These are phyloP conservation scores for Stentor roeselii DNA, from an alignment of 73 alveolate species.

Conservation along the genomic window DNA sequence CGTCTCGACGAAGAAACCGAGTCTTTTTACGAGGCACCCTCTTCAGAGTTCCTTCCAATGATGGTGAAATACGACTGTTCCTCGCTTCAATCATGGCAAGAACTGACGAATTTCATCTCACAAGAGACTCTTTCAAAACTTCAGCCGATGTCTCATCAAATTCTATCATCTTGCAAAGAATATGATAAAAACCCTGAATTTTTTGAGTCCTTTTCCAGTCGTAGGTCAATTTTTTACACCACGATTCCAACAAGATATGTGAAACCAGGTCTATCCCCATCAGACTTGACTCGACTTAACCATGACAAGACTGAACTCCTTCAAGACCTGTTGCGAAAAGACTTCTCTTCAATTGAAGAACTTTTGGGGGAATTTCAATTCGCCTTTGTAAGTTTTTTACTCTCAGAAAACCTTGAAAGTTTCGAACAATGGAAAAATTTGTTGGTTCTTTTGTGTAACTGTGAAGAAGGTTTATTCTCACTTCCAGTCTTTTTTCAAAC, in stretches of 20 bases:
- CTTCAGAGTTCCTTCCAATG: conserved; percentile 43
- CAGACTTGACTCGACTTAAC: conserved; percentile 43
- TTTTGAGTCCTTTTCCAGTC: conserved; percentile 1
- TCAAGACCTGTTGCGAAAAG: conserved; percentile 5
- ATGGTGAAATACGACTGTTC: conserved; percentile 46
- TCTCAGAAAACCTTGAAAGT: conserved; percentile 51
- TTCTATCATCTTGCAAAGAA: conserved; percentile 36
- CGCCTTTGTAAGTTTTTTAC: conserved; percentile 50
- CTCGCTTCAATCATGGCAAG: conserved; percentile 36
- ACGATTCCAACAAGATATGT: conserved; percentile 37
- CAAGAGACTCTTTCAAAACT: conserved; percentile 36
- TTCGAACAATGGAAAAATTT: conserved; percentile 62
- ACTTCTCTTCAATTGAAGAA: neutral
- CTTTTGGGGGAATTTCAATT: conserved; percentile 61
- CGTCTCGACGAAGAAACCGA: conserved; percentile 36
- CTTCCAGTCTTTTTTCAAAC: conserved; percentile 23
- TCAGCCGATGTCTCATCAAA: conserved; percentile 37
- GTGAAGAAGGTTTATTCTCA: conserved; percentile 31
- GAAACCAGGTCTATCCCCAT: conserved; percentile 33
- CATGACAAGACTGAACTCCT: conserved; percentile 46
- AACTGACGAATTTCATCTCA: conserved; percentile 33
- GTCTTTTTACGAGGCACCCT: conserved; percentile 40
- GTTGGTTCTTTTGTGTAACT: conserved; percentile 28
- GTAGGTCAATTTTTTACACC: conserved; percentile 35
- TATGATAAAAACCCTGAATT: conserved; percentile 21